Evolutionary conservation across 2,329 filamentous ascomycete species (phyloP), one percentile per base, ranked within the genome.

Genomic region (Penicillium psychrosexuale): DNA sequence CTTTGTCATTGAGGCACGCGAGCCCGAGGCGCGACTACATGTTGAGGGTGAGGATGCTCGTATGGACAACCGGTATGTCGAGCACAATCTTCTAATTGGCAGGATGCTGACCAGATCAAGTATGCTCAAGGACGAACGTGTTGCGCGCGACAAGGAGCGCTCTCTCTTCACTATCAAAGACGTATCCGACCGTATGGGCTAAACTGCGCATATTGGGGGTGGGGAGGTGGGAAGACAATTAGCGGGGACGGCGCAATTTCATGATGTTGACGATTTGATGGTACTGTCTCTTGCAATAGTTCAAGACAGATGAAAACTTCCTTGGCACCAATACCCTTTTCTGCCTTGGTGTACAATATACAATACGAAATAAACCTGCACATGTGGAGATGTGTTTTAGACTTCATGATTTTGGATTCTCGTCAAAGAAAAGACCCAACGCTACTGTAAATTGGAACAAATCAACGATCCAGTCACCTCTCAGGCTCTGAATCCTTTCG

Each of bases 11-110:
- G 92, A 97, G 5, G 95, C 94, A 48, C 76, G 88, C 64, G 90
- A 88, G 5, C 90, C 94, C 22, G 89, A 95, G 75, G 84, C 92
- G 9, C 83, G 88, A 34, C 77, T 99, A 48, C 85, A 92, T 62
- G 83, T 99, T 48, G 94, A 99, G 78, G 90, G 93, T 58, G 93
- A 95, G 60, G 95, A 99, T 76, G 86, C 87, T 3, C 82, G 94
- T 57, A 82, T 92, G 65, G 90, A 99, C 75, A 84, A 84, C 67
- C 84, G 89, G 77, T 80, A 71, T 43, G 70, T 58, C 33, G 28
- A 43, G 9, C 50, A 47, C 43, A 7, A 37, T 45, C 17, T 36
- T 28, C 15, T 43, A 24, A 43, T 27, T 45, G 17, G 45, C 17
- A 17, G 12, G 8, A 30, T 34, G 45, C 62, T 67, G 31, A 67